phyloP scores from a whole-genome alignment of 345 rosid species.

The Citrus hindsii region DNA sequence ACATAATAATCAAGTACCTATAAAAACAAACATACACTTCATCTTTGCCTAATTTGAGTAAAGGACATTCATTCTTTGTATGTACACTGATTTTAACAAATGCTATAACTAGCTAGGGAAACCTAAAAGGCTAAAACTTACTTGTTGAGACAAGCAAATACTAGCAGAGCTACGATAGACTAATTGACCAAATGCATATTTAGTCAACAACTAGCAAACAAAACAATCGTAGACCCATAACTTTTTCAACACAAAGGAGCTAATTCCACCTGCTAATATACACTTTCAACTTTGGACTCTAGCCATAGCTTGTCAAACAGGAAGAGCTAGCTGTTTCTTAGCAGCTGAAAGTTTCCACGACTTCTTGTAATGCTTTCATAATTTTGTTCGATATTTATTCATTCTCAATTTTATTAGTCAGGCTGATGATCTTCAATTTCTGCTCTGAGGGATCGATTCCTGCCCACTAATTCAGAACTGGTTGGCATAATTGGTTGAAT shows the following conservation, averaged over 20 bases:
- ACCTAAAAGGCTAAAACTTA: not conserved
- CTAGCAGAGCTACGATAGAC: not conserved
- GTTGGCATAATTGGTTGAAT: too few species aligned
- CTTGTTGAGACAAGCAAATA: not conserved
- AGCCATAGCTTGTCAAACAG: not conserved
- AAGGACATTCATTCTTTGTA: not conserved
- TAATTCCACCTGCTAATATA: not conserved
- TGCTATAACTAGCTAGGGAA: not conserved
- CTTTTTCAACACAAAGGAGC: not conserved
- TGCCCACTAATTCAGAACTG: too few species aligned
- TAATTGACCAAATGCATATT: not conserved
- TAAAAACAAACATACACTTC: not conserved
- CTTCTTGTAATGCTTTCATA: too few species aligned
- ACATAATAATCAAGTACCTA: too few species aligned
- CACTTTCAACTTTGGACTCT: not conserved
- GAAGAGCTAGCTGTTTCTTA: not conserved
- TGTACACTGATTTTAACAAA: not conserved
- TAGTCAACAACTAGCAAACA: not conserved
- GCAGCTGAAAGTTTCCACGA: not conserved
- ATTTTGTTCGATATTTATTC: not conserved
- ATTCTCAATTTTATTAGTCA: not conserved
- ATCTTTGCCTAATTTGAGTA: not conserved
- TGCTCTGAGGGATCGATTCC: too few species aligned
- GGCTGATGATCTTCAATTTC: too few species aligned
- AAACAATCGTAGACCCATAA: not conserved